phyloP scores from a whole-genome alignment of 1,284 basidiomycete genomes.

The Rhodotorula sp. region DNA sequence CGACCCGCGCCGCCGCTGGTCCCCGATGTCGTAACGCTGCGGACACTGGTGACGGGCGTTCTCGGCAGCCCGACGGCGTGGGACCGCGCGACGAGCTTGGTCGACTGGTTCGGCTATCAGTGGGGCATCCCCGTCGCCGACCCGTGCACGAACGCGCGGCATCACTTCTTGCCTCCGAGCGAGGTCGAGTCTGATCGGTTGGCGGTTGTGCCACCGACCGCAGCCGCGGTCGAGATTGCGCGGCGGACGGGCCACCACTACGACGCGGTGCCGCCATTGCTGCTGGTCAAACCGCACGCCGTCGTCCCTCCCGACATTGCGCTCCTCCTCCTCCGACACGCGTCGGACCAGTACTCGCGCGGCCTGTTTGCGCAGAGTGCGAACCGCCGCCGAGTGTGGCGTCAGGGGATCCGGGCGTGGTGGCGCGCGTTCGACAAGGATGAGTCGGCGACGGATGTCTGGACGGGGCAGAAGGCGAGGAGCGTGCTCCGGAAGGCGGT shows the following conservation, averaged over 20 bases:
- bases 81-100: background rate
- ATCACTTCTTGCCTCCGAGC: background rate
- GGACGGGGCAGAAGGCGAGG: background rate
- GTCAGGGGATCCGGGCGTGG: background rate
- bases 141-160: background rate
- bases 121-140: slow-evolving; percentile 15
- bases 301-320: slow-evolving; percentile 11
- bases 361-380: background rate
- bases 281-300: background rate
- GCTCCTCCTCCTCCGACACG: slow-evolving; percentile 15
- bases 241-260: background rate
- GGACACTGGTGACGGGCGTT: slow-evolving; percentile 8
- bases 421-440: slow-evolving; percentile 8
- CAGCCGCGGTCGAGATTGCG: no score
- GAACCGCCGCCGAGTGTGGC: background rate
- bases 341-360: background rate
- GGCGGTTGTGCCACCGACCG: background rate
- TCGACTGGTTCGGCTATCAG: slow-evolving; percentile 28
- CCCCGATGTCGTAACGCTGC: slow-evolving; percentile 11
- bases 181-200: background rate
- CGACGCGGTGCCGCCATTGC: background rate
- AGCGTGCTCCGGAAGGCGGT: background rate
- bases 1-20: background rate
- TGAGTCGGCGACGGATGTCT: background rate
- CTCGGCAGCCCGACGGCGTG: background rate